Evolutionary conservation across 345 rosid genomes (phyloP).

Genomic region (Eucalyptus tenuipes): DNA sequence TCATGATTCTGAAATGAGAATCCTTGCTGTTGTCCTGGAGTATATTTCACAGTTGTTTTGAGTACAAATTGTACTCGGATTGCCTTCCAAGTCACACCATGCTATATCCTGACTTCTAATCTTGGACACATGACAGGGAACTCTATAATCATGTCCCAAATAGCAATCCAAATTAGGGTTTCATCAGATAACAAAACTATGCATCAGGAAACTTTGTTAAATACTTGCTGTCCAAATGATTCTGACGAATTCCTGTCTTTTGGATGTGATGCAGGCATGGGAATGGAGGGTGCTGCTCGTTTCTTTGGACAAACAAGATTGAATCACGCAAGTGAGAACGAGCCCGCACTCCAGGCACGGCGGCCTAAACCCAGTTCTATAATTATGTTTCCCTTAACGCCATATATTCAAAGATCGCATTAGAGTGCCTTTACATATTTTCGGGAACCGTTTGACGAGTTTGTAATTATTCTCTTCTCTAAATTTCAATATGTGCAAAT

Average conservation of each 20-base stretch:
- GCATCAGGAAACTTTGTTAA: background rate
- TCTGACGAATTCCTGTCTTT: background rate
- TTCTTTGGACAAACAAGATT: slow-evolving; percentile 12
- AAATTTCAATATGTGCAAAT: background rate
- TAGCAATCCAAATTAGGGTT: background rate
- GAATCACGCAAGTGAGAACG: background rate
- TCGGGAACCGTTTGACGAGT: background rate
- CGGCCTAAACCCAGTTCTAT: background rate
- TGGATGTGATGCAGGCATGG: slow-evolving; percentile 20
- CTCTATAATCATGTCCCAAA: background rate
- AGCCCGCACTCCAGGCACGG: background rate
- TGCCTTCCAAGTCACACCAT: background rate
- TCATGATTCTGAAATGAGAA: background rate
- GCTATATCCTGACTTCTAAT: background rate
- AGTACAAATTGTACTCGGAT: background rate
- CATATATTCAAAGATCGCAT: background rate
- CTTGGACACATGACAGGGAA: background rate
- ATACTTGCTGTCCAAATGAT: background rate
- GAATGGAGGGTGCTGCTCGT: slow-evolving; percentile 35
- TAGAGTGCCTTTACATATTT: background rate
- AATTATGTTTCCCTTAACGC: background rate
- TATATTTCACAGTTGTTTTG: background rate
- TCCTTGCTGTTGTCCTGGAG: background rate
- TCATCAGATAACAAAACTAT: background rate
- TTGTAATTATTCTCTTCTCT: background rate